Evolutionary conservation across 352 stramenopile species (phyloP).

Genomic region (Phytophthora citricola): DNA sequence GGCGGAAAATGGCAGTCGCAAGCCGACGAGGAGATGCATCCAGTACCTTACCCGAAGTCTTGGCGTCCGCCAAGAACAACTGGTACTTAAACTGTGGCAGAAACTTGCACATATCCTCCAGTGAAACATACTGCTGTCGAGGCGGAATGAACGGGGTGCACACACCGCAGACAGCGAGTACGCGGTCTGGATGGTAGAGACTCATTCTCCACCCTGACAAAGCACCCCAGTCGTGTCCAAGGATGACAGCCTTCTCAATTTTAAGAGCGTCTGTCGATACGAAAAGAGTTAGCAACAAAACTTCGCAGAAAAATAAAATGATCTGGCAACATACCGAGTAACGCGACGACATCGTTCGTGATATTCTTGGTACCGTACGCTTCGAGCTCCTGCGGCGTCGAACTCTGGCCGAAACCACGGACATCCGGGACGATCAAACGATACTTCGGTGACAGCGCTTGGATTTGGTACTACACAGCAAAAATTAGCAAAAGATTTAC

Average conservation of each 20-base stretch:
- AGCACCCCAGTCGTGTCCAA: slow-evolving; percentile 72
- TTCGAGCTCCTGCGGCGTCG: slow-evolving; percentile 43
- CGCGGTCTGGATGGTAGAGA: slow-evolving; percentile 61
- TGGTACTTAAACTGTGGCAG: slow-evolving; percentile 52
- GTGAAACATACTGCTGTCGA: slow-evolving; percentile 38
- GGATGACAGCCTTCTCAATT: slow-evolving; percentile 52
- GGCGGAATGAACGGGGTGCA: slow-evolving; percentile 64
- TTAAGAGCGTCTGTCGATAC: slow-evolving; percentile 47
- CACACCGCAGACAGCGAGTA: slow-evolving; percentile 58
- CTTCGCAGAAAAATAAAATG: background rate
- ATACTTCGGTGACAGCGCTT: slow-evolving; percentile 51
- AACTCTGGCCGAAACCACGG: slow-evolving; percentile 60
- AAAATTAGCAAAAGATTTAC: slow-evolving; percentile 1
- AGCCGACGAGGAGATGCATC: slow-evolving; percentile 38
- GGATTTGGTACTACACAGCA: slow-evolving; percentile 54
- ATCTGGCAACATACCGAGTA: slow-evolving; percentile 40
- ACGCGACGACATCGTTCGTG: slow-evolving; percentile 43
- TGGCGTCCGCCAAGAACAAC: slow-evolving; percentile 43
- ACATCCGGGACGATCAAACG: slow-evolving; percentile 66
- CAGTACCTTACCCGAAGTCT: slow-evolving; percentile 34
- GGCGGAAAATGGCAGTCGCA: slow-evolving; percentile 46
- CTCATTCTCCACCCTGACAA: slow-evolving; percentile 57
- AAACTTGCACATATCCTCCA: slow-evolving; percentile 37
- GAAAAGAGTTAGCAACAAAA: slow-evolving; percentile 2
- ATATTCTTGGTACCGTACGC: slow-evolving; percentile 60